Base-by-base conservation (phyloP, 2,329 filamentous ascomycete genomes). In the Westerdykella aurantiaca region DNA sequence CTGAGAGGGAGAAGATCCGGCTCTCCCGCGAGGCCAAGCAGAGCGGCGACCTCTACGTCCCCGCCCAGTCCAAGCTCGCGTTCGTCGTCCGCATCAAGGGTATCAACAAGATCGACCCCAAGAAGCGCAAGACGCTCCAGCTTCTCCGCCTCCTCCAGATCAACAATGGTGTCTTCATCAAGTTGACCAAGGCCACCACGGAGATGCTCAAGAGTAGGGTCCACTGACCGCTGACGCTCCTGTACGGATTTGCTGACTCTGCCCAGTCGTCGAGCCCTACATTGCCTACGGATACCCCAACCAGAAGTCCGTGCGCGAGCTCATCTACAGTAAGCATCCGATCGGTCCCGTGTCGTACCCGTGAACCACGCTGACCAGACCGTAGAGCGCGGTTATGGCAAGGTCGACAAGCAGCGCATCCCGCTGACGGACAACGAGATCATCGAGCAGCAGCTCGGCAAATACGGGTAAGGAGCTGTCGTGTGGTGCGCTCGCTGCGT, bases 91-190 rank as follows among this genome's bases (percentile, higher is more conserved):
- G 93, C 74, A 98, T 98, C 82, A 98, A 98, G 88, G 93, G 84
- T 95, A 97, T 98, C 89, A 97, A 97, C 88, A 98, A 98, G 87
- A 97, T 98, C 68, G 84, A 94, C 72, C 93, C 93, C 66, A 97
- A 98, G 87, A 94, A 94, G 76, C 90, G 93, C 82, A 98, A 98
- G 85, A 97, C 95, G 70, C 84, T 98, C 66, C 93, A 98, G 79
- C 88, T 98, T 51, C 90, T 98, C 72, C 91, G 93, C 81, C 88
- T 98, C 59, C 85, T 98, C 68, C 93, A 98, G 81, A 98, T 98
- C 86, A 98, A 98, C 88, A 97, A 95, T 75, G 93, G 91, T 75
- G 88, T 96, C 75, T 98, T 98, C 79, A 80, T 98, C 76, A 85
- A 83, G 69, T 80, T 96, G 69, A 97, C 90, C 78, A 98, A 97